Conservation (phyloP, 345 rosid species). For the Theobroma cacao region DNA sequence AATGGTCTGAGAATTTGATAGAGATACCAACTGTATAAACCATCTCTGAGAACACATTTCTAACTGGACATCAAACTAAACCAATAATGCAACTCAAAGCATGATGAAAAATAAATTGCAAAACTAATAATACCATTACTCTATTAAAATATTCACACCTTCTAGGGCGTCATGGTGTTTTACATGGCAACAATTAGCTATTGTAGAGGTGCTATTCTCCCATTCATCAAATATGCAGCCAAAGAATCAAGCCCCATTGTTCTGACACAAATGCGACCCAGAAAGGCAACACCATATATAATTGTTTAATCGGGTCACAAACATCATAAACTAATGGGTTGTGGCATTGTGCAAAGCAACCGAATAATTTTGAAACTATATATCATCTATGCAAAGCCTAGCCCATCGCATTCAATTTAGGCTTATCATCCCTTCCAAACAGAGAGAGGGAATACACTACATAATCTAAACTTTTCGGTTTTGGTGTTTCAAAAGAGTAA, state of each 20-base stretch:
- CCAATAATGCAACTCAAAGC: not conserved
- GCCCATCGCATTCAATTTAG: no score
- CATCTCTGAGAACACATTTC: not conserved
- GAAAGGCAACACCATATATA: not conserved
- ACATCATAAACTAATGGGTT: not conserved
- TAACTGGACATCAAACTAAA: not conserved
- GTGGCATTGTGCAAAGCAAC: no score
- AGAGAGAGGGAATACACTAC: no score
- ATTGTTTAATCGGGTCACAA: not conserved
- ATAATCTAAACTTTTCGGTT: no score
- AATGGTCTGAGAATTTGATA: constrained; percentile 4
- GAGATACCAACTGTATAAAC: not conserved
- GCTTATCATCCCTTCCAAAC: no score
- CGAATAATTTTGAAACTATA: no score
- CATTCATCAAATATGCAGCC: not conserved
- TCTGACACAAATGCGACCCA: not conserved
- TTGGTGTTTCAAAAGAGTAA: no score
- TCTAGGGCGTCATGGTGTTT: not conserved
- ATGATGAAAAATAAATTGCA: not conserved
- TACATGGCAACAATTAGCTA: not conserved
- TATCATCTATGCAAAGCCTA: no score
- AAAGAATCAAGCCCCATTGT: not conserved
- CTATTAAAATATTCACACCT: not conserved
- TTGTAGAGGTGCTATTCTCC: not conserved
- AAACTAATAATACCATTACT: not conserved